phyloP scores from a whole-genome alignment of 140 eudicot genomes.

The Bidens hawaiensis region DNA sequence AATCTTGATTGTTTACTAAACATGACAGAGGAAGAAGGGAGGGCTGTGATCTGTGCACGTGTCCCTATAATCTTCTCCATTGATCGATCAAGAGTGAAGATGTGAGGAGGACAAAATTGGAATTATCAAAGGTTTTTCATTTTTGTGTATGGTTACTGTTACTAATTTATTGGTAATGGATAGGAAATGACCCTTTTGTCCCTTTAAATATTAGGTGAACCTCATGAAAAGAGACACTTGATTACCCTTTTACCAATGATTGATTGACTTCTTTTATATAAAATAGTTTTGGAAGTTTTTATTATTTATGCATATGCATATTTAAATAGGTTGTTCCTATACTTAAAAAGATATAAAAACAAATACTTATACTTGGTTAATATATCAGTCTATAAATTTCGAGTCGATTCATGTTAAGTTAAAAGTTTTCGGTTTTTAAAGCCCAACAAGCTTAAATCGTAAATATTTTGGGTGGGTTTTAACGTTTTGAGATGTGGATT shows the following conservation, averaged over 20 bases:
- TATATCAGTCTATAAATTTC: too few relatives aligned
- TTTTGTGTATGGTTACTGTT: slow-evolving; percentile 16
- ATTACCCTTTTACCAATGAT: slow-evolving; percentile 35
- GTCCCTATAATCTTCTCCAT: slow-evolving; percentile 46
- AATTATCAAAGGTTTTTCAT: slow-evolving; percentile 17
- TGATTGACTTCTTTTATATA: slow-evolving; percentile 23
- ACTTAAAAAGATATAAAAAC: too few relatives aligned
- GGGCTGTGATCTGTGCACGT: slow-evolving; percentile 38
- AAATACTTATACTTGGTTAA: too few relatives aligned
- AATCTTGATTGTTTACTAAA: slow-evolving; percentile 19
- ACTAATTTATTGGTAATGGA: slow-evolving; percentile 2
- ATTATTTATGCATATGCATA: not conserved
- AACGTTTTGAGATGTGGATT: too few relatives aligned
- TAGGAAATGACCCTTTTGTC: slow-evolving; percentile 23
- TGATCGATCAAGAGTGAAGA: slow-evolving; percentile 31
- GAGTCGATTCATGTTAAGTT: too few relatives aligned
- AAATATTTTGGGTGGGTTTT: too few relatives aligned
- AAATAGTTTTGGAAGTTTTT: too few relatives aligned
- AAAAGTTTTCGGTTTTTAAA: too few relatives aligned
- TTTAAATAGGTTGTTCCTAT: not conserved
- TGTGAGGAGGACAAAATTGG: slow-evolving; percentile 35
- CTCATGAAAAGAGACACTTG: slow-evolving; percentile 16
- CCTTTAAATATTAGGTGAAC: slow-evolving; percentile 9
- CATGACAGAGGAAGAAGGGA: slow-evolving; percentile 35
- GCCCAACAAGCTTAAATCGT: too few relatives aligned